phyloP scores from a whole-genome alignment of 2,329 filamentous ascomycete species.

The Sporothrix brunneoviolacea region DNA sequence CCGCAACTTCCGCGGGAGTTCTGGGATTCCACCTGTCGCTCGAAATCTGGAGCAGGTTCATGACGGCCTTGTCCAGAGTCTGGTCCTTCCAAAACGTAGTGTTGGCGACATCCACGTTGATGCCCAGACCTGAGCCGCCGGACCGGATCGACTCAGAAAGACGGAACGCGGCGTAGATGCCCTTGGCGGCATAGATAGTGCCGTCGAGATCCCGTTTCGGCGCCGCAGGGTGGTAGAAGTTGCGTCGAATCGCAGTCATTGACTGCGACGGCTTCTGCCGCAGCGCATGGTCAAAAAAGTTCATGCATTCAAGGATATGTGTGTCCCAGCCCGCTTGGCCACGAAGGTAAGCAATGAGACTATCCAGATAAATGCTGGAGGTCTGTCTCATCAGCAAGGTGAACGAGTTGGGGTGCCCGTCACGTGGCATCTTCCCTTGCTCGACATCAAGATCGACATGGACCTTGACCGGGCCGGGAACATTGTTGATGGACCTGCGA shows the following conservation, averaged over 20 bases:
- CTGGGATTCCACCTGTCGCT: slow-evolving; percentile 22
- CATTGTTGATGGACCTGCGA: slow-evolving; percentile 31
- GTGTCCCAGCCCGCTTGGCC: slow-evolving; percentile 56
- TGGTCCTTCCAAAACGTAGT: slow-evolving; percentile 71
- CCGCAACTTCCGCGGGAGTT: slow-evolving; percentile 22
- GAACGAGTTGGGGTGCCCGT: slow-evolving; percentile 41
- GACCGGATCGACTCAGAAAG: slow-evolving; percentile 50
- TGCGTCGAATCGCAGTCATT: slow-evolving; percentile 69
- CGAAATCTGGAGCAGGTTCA: slow-evolving; percentile 21
- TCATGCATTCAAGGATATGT: slow-evolving; percentile 70
- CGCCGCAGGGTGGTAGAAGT: slow-evolving; percentile 62
- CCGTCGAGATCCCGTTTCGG: slow-evolving; percentile 50
- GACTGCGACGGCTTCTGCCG: slow-evolving; percentile 67
- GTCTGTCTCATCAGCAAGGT: slow-evolving; percentile 58
- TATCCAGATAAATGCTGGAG: slow-evolving; percentile 60
- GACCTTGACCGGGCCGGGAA: slow-evolving; percentile 43
- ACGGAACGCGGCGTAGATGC: slow-evolving; percentile 79
- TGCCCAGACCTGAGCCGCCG: slow-evolving; percentile 56
- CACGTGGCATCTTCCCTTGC: slow-evolving; percentile 28
- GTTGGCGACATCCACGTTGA: slow-evolving; percentile 91
- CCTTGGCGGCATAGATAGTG: slow-evolving; percentile 66
- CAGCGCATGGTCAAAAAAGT: slow-evolving; percentile 81
- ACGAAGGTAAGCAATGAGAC: slow-evolving; percentile 60
- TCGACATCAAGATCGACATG: slow-evolving; percentile 68
- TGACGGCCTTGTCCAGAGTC: slow-evolving; percentile 32